Conservation (phyloP, 805 yeast species). For the Trichomonascus vanleenenianus region DNA sequence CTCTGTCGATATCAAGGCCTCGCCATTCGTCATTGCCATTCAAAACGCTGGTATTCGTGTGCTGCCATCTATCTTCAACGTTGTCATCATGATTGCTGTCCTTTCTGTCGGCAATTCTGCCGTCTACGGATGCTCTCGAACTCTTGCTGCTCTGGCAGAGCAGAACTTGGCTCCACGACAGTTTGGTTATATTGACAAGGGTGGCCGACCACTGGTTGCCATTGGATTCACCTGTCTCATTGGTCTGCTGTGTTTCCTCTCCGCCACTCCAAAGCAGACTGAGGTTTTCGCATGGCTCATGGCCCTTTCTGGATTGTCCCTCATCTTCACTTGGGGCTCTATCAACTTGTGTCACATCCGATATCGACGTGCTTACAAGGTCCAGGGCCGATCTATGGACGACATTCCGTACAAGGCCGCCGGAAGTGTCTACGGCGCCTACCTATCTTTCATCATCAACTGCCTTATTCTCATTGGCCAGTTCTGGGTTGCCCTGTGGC, state of each 20-base stretch:
- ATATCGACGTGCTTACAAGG: conserved; percentile 50
- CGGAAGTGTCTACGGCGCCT: conserved; percentile 56
- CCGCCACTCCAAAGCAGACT: conserved; percentile 42
- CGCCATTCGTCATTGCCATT: conserved; percentile 71
- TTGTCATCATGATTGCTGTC: conserved; percentile 58
- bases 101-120: conserved; percentile 69
- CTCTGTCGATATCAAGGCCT: conserved; percentile 53
- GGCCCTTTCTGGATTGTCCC: conserved; percentile 63
- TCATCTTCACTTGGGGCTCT: conserved; percentile 68
- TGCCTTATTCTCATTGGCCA: conserved; percentile 56
- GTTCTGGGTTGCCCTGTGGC: conserved; percentile 70
- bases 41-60: conserved; percentile 57
- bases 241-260: conserved; percentile 54
- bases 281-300: conserved; percentile 60
- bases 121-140: conserved; percentile 62
- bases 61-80: conserved; percentile 64
- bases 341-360: conserved; percentile 59
- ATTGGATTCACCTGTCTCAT: conserved; percentile 38
- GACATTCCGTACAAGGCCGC: conserved; percentile 60
- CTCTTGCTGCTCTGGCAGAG: conserved; percentile 58
- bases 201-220: conserved; percentile 73
- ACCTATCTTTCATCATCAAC: conserved; percentile 49
- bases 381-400: conserved; percentile 49
- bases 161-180: conserved; percentile 55
- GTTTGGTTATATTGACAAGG: conserved; percentile 63